A percentile compares a stretch with the other conserved stretches of the same genome.
Evolutionary conservation across 1,284 basidiomycete genomes (phyloP).

Genomic region (Ceratobasidium sp.): DNA sequence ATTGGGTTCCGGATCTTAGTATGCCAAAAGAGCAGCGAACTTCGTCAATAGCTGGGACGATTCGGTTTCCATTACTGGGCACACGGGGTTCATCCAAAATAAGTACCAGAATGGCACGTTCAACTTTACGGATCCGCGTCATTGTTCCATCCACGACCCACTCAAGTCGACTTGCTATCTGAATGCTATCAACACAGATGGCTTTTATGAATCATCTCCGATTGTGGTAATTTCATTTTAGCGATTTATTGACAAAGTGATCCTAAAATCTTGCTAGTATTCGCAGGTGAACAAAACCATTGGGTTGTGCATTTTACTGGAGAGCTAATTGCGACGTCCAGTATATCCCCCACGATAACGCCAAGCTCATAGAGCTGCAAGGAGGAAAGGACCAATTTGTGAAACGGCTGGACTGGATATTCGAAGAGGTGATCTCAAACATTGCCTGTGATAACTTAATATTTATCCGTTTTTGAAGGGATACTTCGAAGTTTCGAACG

Average conservation of each 20-base stretch:
- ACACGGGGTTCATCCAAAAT: slow-evolving; percentile 61
- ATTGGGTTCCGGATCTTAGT: slow-evolving; percentile 57
- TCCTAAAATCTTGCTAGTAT: slow-evolving; percentile 57
- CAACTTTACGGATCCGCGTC: slow-evolving; percentile 74
- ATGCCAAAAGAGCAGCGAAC: slow-evolving; percentile 68
- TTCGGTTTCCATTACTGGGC: slow-evolving; percentile 65
- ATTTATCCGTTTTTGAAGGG: slow-evolving; percentile 1
- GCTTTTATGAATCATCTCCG: slow-evolving; percentile 75
- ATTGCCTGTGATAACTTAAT: neutral
- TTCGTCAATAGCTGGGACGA: slow-evolving; percentile 73
- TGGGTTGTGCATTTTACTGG: neutral
- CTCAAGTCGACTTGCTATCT: slow-evolving; percentile 70
- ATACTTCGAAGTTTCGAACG: slow-evolving; percentile 41
- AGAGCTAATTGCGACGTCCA: slow-evolving; percentile 53
- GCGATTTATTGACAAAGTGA: neutral
- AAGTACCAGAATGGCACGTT: slow-evolving; percentile 71
- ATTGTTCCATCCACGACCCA: slow-evolving; percentile 74
- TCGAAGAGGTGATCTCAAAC: slow-evolving; percentile 19
- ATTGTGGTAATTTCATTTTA: slow-evolving; percentile 63
- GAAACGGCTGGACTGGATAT: slow-evolving; percentile 35
- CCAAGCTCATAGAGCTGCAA: slow-evolving; percentile 40
- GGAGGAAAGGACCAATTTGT: slow-evolving; percentile 39
- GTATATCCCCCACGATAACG: slow-evolving; percentile 70
- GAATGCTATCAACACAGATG: slow-evolving; percentile 69
- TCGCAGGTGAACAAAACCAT: slow-evolving; percentile 59